phyloP scores from a whole-genome alignment of 257 asterid species.

The Nicotiana sylvestris region DNA sequence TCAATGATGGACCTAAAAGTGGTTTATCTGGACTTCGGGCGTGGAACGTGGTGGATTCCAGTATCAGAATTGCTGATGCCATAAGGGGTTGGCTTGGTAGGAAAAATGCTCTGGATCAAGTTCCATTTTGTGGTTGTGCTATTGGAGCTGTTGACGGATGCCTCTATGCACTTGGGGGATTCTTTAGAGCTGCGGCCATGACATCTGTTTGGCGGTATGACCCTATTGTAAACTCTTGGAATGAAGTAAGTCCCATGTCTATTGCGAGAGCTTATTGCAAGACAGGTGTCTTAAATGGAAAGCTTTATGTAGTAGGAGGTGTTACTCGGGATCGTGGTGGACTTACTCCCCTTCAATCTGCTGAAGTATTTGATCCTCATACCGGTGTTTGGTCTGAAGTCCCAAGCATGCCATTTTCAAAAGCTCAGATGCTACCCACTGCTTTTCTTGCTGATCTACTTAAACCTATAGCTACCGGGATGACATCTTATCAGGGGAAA shows the following conservation, averaged over 20 bases:
- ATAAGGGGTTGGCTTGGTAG: conserved; percentile 66
- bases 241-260: conserved; percentile 68
- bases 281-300: conserved; percentile 61
- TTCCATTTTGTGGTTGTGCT: conserved; percentile 83
- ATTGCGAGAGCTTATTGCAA: conserved; percentile 80
- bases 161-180: conserved; percentile 83
- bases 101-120: conserved; percentile 52
- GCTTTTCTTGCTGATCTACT: conserved; percentile 86
- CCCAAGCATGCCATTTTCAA: conserved; percentile 89
- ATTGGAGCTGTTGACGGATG: conserved; percentile 71
- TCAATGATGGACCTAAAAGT: conserved; percentile 38
- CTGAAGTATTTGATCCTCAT: conserved; percentile 77
- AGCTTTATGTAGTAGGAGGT: conserved; percentile 89
- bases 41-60: conserved; percentile 55
- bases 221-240: conserved; percentile 66
- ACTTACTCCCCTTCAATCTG: conserved; percentile 77
- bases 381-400: conserved; percentile 71
- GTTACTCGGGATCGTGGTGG: conserved; percentile 78
- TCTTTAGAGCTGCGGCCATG: conserved; percentile 55
- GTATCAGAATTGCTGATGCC: conserved; percentile 50
- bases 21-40: conserved; percentile 44
- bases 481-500: conserved; percentile 78
- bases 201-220: conserved; percentile 63
- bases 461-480: conserved; percentile 93
- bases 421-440: conserved; percentile 77